Conservation (phyloP, 345 rosid species). For the Anastatica hierochuntica region DNA sequence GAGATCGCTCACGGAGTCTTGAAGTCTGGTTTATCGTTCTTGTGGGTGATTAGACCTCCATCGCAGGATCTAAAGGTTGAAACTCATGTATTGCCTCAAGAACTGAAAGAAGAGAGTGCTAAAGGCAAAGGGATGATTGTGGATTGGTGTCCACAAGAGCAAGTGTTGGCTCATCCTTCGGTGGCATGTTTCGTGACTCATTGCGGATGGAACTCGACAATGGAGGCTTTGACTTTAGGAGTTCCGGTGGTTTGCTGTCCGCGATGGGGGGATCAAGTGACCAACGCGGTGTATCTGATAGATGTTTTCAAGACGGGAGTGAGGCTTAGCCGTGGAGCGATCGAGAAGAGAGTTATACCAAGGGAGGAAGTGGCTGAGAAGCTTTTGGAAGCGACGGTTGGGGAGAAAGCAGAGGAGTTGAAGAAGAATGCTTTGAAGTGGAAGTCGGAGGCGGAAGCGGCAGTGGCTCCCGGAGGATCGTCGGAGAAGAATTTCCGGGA, state of each 20-base stretch:
- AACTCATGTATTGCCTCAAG: neutral
- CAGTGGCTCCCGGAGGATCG: slow-evolving; percentile 58
- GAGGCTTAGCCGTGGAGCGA: slow-evolving; percentile 51
- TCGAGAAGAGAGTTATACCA: slow-evolving; percentile 33
- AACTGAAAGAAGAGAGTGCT: neutral
- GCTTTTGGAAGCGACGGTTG: slow-evolving; percentile 41
- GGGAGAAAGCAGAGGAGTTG: slow-evolving; percentile 40
- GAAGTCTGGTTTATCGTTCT: slow-evolving; percentile 11
- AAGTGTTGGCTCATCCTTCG: slow-evolving; percentile 14
- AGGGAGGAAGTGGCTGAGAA: slow-evolving; percentile 52
- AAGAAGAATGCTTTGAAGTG: slow-evolving; percentile 41
- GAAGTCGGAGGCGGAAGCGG: slow-evolving; percentile 48
- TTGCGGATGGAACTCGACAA: no score
- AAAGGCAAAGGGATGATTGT: slow-evolving; percentile 8
- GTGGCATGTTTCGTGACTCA: slow-evolving; percentile 15
- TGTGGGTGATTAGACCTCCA: slow-evolving; percentile 24
- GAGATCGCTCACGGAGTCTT: slow-evolving; percentile 34
- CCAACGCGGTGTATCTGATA: slow-evolving; percentile 43
- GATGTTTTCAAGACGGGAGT: slow-evolving; percentile 49
- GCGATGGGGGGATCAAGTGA: slow-evolving; percentile 74
- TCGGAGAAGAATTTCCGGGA: slow-evolving; percentile 40
- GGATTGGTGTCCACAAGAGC: slow-evolving; percentile 20
- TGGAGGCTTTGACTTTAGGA: no score
- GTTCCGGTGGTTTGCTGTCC: slow-evolving; percentile 57
- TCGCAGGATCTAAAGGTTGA: neutral